Conservation (phyloP, 2,329 filamentous ascomycete species). For the Fusarium sp. region DNA sequence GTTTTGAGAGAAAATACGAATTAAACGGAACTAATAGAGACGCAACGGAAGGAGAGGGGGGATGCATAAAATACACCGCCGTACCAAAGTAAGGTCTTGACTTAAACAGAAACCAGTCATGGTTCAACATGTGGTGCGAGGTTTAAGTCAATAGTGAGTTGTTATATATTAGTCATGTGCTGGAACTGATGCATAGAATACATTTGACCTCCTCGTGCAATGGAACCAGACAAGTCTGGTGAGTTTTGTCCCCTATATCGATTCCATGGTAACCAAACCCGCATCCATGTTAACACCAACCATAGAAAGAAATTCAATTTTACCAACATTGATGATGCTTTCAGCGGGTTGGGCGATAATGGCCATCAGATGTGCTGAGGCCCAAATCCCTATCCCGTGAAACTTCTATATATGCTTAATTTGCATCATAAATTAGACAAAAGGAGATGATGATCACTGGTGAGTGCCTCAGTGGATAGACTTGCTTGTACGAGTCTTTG, state of each 20-base stretch:
- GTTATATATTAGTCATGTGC: neutral
- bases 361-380: neutral
- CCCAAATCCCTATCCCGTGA: neutral
- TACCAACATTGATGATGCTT: constrained; percentile 6
- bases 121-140: neutral
- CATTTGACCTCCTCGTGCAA: neutral
- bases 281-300: neutral
- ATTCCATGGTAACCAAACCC: neutral
- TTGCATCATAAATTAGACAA: neutral
- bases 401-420: neutral
- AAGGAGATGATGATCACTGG: neutral
- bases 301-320: neutral
- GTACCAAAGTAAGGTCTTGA: neutral
- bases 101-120: neutral
- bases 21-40: neutral
- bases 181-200: neutral
- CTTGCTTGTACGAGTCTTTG: constrained; percentile 21
- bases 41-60: neutral
- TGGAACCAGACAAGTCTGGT: neutral
- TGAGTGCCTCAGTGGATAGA: neutral
- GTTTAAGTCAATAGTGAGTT: neutral
- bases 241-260: neutral
- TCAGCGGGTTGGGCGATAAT: neutral
- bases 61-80: neutral
- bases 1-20: neutral